Evolutionary conservation across 805 yeast genomes (phyloP), one percentile per base, ranked within the genome.

Genomic region (Ogataea ramenticola): DNA sequence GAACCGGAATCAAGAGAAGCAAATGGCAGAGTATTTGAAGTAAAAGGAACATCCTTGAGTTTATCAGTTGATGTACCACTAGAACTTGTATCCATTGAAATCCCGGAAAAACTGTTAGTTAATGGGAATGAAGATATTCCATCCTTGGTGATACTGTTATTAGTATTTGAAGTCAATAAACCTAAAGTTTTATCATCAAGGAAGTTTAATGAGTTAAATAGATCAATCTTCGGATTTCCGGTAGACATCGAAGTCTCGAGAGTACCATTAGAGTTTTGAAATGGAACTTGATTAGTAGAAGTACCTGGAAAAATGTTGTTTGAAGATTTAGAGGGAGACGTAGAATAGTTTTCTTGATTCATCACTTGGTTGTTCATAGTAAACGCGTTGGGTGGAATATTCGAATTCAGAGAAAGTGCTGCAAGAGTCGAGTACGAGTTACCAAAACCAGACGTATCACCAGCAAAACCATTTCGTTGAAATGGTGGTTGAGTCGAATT

Each of bases 281-380:
- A 15, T 8, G 6, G 15, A 26, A 3, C 16, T 9, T 31, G 16
- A 6, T 16, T 17, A 30, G 16, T 40, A 10, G 35, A 27, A 14
- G 4, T 6, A 21, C 14, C 10, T 14, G 40, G 40, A n/a, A 26
- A 40, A 10, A 19, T 9, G 14, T 40, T 36, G n/a, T 20, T 33
- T n/a, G 39, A 19, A 12, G 46, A 40, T 9, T 33, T 26, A 11
- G 36, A 20, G 6, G 46, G 39, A 12, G 46, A 43, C 3, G 36
- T 21, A 4, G 46, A 44, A 5, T 41, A 41, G 32, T 14, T 22
- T 29, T 5, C n/a, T 11, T 29, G 32, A 14, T 14, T 35, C n/a
- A n/a, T n/a, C n/a, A n/a, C n/a, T n/a, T n/a, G n/a, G n/a, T n/a
- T n/a, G n/a, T n/a, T n/a, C n/a, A n/a, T n/a, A n/a, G n/a, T n/a